Base-by-base conservation (phyloP, 306 rosid genomes). In the Canavalia ensiformis region DNA sequence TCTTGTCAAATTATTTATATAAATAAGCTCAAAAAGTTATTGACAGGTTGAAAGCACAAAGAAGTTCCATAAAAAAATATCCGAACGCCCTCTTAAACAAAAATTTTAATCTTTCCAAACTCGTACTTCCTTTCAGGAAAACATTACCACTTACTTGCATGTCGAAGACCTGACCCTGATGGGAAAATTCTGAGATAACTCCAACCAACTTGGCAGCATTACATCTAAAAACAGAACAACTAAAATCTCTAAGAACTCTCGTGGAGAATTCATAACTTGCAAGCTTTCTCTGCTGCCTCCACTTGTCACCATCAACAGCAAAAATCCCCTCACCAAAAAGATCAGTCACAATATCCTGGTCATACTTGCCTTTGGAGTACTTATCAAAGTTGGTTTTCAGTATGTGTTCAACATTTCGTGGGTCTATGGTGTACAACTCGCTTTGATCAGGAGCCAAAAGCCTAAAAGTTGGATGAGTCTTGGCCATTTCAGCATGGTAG, bases 231-330 rank as follows among this genome's bases (percentile, higher is more conserved):
- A 88, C 89, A 8, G 85, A 62, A 18, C 88, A 89, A 35, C 93
- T 92, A 29, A 85, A 91, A 44, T 94, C 95, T 68, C 95, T 82
- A 75, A 91, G 91, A 75, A 89, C 88, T 68, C 95, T 88, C 0
- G 94, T 88, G 0, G 98, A 89, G 42, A 94, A 94, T 82, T 90
- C 98, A 62, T 75, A 81, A 55, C 94, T 90, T 0, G 88, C 90
- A 65, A 91, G 86, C 83, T 90, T 94, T 83, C 95, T 87, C 76
- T 94, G 98, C 52, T 88, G 88, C 77, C 74, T 86, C 98, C 98
- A 94, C 82, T 77, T 85, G 0, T 87, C 91, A 7, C 94, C 95
- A 75, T 94, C 95, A 57, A 92, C 92, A 0, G 5, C 68, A 52
- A 94, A 94, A 63, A 94, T 92, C 51, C 98, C 98, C 3, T 86